Base-by-base conservation (phyloP, 2,329 filamentous ascomycete genomes). In the Elsinoe fawcettii region DNA sequence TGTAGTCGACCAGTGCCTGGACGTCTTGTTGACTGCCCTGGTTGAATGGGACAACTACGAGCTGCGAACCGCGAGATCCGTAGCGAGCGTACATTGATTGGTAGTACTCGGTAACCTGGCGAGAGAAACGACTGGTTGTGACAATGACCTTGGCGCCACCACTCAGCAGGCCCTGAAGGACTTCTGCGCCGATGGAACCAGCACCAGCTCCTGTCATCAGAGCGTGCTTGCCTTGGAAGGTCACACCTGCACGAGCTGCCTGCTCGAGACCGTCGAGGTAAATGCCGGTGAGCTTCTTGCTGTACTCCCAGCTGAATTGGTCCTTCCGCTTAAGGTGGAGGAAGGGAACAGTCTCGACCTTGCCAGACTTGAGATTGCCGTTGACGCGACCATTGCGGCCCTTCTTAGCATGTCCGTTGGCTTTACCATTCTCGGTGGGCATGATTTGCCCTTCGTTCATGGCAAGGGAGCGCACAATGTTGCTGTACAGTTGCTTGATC, bases 371-470 rank as follows among this genome's bases (percentile, higher is more conserved):
- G 66, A 79, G 76, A 43, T 73, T 73, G 49, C 75, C 75, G 59
- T 79, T 80, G 59, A 77, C 68, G 55, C 74, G 75, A 58, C 76
- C 75, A 61, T 77, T 76, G 49, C 75, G 75, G 27, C 75, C 73
- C 69, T 82, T 84, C 71, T 81, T 84, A 57, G 73, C 66, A 62
- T 80, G 75, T 60, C 77, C 80, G 63, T 79, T 80, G 55, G 72
- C 71, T 73, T 88, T 90, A 67, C 84, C 83, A 63, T 85, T 87
- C 68, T 96, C 90, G 70, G 87, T 88, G 36, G 91, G 88, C 63
- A 99, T 87, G 67, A 99, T 97, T 70, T 97, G 92, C 70, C 86
- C 91, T 75, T 99, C 92, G 67, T 96, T 99, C 93, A 99, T 99
- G 59, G 88, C 87, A 36, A 99, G 78, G 16, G 93, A 95, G 63